phyloP scores from a whole-genome alignment of 352 stramenopile genomes.

The Phytopythium chamaehyphon region DNA sequence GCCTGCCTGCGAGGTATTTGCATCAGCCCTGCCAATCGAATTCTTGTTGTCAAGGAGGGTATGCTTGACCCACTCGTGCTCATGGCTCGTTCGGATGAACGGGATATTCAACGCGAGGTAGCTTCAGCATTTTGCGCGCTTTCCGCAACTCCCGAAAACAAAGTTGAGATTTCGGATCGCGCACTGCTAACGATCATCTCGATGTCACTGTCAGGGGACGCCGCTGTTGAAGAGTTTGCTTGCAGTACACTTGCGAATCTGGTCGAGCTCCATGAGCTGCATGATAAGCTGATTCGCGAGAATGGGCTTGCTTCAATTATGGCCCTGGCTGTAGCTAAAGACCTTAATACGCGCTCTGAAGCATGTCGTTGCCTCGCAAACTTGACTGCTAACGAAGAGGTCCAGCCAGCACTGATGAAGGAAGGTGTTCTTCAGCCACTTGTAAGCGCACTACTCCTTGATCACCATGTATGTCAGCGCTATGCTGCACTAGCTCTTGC shows the following conservation, averaged over 20 bases:
- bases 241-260: conserved; percentile 95
- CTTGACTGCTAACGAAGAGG: conserved; percentile 92
- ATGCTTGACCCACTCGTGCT: conserved; percentile 95
- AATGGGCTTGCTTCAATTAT: conserved; percentile 91
- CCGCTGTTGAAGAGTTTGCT: conserved; percentile 88
- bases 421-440: conserved; percentile 91
- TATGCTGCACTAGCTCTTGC: conserved; percentile 92
- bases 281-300: conserved; percentile 94
- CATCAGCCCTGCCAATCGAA: conserved; percentile 88
- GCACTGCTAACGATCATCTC: conserved; percentile 94
- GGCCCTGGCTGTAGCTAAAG: conserved; percentile 85
- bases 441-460: conserved; percentile 82
- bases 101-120: conserved; percentile 91
- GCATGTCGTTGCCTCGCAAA: conserved; percentile 93
- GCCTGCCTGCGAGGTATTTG: conserved; percentile 91
- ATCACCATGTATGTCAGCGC: conserved; percentile 91
- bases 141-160: conserved; percentile 94
- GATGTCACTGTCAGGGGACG: conserved; percentile 91
- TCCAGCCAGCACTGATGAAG: conserved; percentile 89
- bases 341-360: conserved; percentile 90
- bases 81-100: conserved; percentile 92
- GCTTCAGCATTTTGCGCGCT: conserved; percentile 92
- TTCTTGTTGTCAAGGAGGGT: conserved; percentile 90
- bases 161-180: conserved; percentile 93
- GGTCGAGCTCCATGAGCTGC: conserved; percentile 92